phyloP scores from a whole-genome alignment of 2,329 filamentous ascomycete genomes.

The Alternaria solani region DNA sequence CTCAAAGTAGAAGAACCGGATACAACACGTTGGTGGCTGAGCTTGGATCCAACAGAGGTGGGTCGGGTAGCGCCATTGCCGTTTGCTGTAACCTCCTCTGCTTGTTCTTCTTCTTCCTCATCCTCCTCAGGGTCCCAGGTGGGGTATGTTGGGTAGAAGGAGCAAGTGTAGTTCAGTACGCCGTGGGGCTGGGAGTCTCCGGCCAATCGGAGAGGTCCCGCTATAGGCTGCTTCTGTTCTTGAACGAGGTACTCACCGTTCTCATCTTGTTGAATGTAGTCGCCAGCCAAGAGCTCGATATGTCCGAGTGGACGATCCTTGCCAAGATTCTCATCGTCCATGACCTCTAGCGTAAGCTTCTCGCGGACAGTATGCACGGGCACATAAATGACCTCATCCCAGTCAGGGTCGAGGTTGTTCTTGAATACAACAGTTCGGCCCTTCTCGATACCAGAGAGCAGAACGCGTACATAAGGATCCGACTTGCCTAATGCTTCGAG shows the following conservation, averaged over 20 bases:
- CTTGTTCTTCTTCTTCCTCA: conserved; percentile 57
- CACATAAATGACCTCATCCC: conserved; percentile 94
- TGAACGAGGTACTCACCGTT: conserved; percentile 82
- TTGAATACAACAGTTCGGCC: conserved; percentile 93
- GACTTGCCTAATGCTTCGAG: conserved; percentile 96
- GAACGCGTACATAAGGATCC: conserved; percentile 88
- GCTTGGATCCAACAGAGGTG: conserved; percentile 33
- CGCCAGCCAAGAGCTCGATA: conserved; percentile 76
- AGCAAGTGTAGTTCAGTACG: conserved; percentile 77
- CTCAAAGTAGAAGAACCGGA: conserved; percentile 35
- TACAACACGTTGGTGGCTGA: conserved; percentile 24
- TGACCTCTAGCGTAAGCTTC: conserved; percentile 87
- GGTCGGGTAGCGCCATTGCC: conserved; percentile 34
- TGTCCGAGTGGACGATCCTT: conserved; percentile 89
- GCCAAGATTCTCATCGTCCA: conserved; percentile 93
- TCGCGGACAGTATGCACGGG: conserved; percentile 87
- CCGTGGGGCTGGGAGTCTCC: conserved; percentile 80
- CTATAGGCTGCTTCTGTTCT: conserved; percentile 74
- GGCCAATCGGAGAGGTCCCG: conserved; percentile 76
- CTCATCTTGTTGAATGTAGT: conserved; percentile 81
- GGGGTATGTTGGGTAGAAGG: conserved; percentile 91
- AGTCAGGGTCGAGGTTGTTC: conserved; percentile 94
- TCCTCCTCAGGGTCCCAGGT: conserved; percentile 90
- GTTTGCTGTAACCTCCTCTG: conserved; percentile 40
- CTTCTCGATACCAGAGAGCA: conserved; percentile 90